Evolutionary conservation across 176 grass and related monocot genomes (phyloP).

Genomic region (Carex parvula): DNA sequence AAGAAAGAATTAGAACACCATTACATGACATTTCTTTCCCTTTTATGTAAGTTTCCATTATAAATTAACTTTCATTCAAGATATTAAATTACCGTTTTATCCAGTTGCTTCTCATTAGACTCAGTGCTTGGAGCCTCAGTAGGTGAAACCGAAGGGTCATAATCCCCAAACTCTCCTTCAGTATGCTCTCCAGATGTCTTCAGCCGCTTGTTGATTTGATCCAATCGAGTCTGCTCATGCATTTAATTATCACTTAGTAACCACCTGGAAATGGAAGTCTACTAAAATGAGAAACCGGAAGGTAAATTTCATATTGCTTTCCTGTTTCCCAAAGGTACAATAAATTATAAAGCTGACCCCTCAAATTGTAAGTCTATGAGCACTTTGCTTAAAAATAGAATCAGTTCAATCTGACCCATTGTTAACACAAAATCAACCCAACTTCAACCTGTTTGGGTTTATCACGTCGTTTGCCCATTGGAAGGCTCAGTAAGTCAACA

Average conservation of each 20-base stretch:
- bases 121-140: slow-evolving; percentile 34
- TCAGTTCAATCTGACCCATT: neutral
- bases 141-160: slow-evolving; percentile 39
- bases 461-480: neutral
- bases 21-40: neutral
- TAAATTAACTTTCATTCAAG: neutral
- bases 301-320: slow-evolving; percentile 33
- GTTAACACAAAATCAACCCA: neutral
- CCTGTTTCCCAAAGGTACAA: slow-evolving; percentile 17
- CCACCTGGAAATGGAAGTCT: slow-evolving; percentile 59
- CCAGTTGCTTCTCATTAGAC: slow-evolving; percentile 33
- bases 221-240: slow-evolving; percentile 80
- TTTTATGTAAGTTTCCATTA: neutral
- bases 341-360: neutral
- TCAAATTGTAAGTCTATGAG: neutral
- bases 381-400: neutral
- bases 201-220: slow-evolving; percentile 76
- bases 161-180: slow-evolving; percentile 32
- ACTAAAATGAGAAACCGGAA: slow-evolving; percentile 52
- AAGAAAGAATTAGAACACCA: neutral
- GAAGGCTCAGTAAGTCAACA: neutral
- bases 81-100: slow-evolving; percentile 50
- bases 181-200: slow-evolving; percentile 40
- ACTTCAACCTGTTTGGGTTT: neutral
- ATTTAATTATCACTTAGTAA: slow-evolving; percentile 79